A percentile compares a stretch with the other conserved stretches of the same genome.
Evolutionary conservation across 2,329 filamentous ascomycete genomes (phyloP).

Genomic region (Diaporthe vaccinii): DNA sequence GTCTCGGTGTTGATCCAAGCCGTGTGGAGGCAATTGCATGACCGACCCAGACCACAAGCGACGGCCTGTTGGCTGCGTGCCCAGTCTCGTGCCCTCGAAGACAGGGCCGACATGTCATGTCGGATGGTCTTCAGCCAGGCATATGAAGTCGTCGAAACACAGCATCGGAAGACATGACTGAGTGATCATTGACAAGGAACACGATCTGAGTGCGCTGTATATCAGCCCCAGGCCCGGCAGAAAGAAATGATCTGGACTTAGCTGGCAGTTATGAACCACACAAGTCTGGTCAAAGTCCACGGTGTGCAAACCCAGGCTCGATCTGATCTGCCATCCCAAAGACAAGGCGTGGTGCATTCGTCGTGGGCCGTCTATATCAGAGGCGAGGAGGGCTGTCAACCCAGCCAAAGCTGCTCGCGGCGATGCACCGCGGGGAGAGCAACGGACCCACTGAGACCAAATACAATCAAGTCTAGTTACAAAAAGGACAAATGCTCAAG

Average conservation of each 20-base stretch:
- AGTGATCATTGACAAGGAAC: not conserved
- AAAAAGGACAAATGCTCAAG: not conserved
- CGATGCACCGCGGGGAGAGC: not conserved
- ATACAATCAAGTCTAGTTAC: not conserved
- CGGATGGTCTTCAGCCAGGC: not conserved
- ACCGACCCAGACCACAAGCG: conserved; percentile 4
- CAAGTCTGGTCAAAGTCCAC: too few species aligned
- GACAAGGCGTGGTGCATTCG: not conserved
- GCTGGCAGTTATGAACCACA: not conserved
- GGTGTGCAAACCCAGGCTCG: not conserved
- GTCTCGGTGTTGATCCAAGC: conserved; percentile 28
- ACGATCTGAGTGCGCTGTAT: not conserved
- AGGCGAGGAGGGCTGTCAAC: not conserved
- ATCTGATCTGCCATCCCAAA: not conserved
- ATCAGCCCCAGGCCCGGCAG: not conserved
- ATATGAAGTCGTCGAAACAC: not conserved
- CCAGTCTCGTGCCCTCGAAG: not conserved
- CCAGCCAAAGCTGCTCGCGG: not conserved
- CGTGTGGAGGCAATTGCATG: not conserved
- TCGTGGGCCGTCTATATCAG: not conserved
- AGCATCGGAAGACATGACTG: not conserved
- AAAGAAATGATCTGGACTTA: not conserved
- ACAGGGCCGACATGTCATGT: not conserved
- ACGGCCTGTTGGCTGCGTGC: not conserved
- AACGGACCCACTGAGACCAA: not conserved